Conservation (phyloP, 148 eudicot genomes). For the Beta vulgaris region DNA sequence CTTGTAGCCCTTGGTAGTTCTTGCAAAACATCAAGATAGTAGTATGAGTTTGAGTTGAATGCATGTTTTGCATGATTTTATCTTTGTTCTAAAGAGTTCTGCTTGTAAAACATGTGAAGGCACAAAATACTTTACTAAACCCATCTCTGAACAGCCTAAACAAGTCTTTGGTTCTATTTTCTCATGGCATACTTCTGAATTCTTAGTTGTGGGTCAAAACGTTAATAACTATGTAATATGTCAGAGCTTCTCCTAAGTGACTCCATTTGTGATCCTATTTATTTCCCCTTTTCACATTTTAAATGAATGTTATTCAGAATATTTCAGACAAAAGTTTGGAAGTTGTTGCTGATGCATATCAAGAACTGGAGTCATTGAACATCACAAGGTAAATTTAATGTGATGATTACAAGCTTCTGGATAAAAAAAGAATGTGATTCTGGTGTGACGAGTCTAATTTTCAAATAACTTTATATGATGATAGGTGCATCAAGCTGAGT, state of each 20-base stretch:
- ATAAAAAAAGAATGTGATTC: neutral
- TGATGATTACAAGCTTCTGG: conserved; percentile 1
- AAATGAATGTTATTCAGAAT: conserved; percentile 42
- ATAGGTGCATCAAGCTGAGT: conserved; percentile 78
- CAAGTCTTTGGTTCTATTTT: neutral
- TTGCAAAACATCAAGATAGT: neutral
- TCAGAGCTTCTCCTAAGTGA: neutral
- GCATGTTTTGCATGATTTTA: neutral
- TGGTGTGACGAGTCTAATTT: conserved; percentile 11
- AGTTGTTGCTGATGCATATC: conserved; percentile 59
- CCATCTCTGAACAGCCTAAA: neutral
- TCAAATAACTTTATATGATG: conserved; percentile 19
- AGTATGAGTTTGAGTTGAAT: neutral
- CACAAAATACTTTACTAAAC: neutral
- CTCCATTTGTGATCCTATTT: neutral
- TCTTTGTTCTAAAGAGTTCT: neutral
- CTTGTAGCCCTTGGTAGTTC: neutral
- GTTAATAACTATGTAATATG: neutral
- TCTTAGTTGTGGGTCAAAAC: neutral
- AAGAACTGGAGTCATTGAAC: conserved; percentile 57
- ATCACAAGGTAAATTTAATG: conserved; percentile 63
- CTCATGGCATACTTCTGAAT: neutral
- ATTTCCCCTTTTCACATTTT: neutral
- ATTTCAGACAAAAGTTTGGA: conserved; percentile 73
- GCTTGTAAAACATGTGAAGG: neutral